Conservation (phyloP, 2,329 filamentous ascomycete species). For the Fusarium nematophilum region DNA sequence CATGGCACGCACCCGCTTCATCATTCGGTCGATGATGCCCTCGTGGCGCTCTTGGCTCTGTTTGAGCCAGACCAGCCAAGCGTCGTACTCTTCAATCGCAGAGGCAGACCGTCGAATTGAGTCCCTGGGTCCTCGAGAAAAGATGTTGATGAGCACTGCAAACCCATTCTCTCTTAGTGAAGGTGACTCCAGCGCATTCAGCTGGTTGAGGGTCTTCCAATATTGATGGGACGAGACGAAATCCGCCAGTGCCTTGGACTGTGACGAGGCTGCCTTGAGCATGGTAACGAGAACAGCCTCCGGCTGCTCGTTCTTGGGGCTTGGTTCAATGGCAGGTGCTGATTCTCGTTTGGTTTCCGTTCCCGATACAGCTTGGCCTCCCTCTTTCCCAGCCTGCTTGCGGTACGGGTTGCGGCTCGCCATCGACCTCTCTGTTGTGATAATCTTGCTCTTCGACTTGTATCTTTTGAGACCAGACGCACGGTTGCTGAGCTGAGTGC, state of each 20-base stretch:
- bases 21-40: slow-evolving; percentile 78
- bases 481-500: slow-evolving; percentile 77
- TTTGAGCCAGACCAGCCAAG: slow-evolving; percentile 85
- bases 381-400: slow-evolving; percentile 43
- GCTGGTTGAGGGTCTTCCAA: slow-evolving; percentile 82
- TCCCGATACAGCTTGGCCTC: slow-evolving; percentile 13
- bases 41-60: slow-evolving; percentile 85
- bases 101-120: slow-evolving; percentile 76
- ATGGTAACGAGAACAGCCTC: slow-evolving; percentile 74
- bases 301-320: slow-evolving; percentile 52
- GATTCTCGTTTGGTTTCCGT: slow-evolving; percentile 13
- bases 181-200: slow-evolving; percentile 71
- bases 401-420: slow-evolving; percentile 71
- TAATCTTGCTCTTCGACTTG: slow-evolving; percentile 68
- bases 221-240: slow-evolving; percentile 88
- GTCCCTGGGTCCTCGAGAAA: slow-evolving; percentile 76
- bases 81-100: slow-evolving; percentile 81
- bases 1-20: slow-evolving; percentile 77
- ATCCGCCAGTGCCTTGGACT: slow-evolving; percentile 82
- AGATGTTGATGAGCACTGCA: slow-evolving; percentile 77
- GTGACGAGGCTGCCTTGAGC: slow-evolving; percentile 80
- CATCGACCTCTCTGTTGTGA: slow-evolving; percentile 62
- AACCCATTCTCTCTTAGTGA: slow-evolving; percentile 76
- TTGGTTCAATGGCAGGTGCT: slow-evolving; percentile 11
- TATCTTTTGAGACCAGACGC: slow-evolving; percentile 71